A percentile compares a stretch with the other conserved stretches of the same genome.
phyloP scores from a whole-genome alignment of 2,329 filamentous ascomycete genomes.

The Ascochyta fabae region DNA sequence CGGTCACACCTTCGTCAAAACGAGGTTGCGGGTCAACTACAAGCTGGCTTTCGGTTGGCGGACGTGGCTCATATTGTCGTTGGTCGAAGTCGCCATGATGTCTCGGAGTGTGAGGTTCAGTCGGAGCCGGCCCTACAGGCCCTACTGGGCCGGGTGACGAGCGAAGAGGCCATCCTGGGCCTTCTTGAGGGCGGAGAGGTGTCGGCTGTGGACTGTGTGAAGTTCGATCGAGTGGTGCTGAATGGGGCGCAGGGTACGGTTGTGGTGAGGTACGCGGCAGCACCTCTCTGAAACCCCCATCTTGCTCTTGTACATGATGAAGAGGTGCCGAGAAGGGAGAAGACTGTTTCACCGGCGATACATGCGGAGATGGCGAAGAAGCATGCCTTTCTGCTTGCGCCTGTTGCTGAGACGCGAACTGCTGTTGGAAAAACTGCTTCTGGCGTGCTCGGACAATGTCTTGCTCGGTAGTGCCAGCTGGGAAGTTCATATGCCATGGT shows the following conservation, averaged over 20 bases:
- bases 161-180: slow-evolving; percentile 33
- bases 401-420: slow-evolving; percentile 42
- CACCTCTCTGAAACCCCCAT: slow-evolving; percentile 44
- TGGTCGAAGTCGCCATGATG: slow-evolving; percentile 16
- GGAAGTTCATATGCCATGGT: slow-evolving; percentile 45
- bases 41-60: slow-evolving; percentile 6
- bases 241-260: slow-evolving; percentile 27
- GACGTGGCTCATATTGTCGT: slow-evolving; percentile 10
- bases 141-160: slow-evolving; percentile 33
- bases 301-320: slow-evolving; percentile 21
- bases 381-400: slow-evolving; percentile 39
- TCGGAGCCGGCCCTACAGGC: slow-evolving; percentile 36
- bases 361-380: slow-evolving; percentile 41
- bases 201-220: slow-evolving; percentile 24
- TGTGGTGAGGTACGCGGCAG: slow-evolving; percentile 42
- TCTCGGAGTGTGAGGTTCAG: slow-evolving; percentile 34
- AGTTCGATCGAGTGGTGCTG: slow-evolving; percentile 15
- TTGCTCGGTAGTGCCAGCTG: slow-evolving; percentile 44
- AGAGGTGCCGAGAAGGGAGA: slow-evolving; percentile 20
- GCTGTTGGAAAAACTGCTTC: slow-evolving; percentile 45
- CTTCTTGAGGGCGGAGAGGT: slow-evolving; percentile 29
- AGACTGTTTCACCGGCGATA: slow-evolving; percentile 30
- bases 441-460: slow-evolving; percentile 47
- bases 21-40: slow-evolving; percentile 15
- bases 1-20: slow-evolving; percentile 31